phyloP scores from a whole-genome alignment of 2,329 filamentous ascomycete species.

The Rugonectria rugulosa region DNA sequence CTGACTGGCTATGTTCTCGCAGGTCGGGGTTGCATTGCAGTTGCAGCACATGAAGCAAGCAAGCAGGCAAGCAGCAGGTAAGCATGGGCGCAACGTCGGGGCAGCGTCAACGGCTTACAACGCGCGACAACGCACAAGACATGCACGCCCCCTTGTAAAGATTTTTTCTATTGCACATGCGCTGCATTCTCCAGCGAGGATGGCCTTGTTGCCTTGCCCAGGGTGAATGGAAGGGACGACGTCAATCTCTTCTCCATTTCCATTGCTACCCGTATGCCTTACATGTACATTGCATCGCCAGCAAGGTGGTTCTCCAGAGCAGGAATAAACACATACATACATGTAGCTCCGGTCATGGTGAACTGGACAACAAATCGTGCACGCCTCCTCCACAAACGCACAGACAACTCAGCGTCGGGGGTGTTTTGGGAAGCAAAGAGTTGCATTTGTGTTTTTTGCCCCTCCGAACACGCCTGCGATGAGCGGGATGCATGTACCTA shows the following conservation, averaged over 20 bases:
- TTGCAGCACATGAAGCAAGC: neutral
- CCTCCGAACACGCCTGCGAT: neutral
- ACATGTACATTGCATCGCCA: constrained; percentile 1
- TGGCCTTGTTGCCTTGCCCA: neutral
- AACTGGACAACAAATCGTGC: constrained; percentile 17
- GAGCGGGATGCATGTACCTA: neutral
- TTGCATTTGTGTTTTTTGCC: constrained; percentile 6
- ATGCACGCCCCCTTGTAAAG: constrained; percentile 6
- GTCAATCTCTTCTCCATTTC: constrained; percentile 4
- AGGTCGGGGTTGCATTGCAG: constrained; percentile 12
- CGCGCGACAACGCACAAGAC: constrained; percentile 12
- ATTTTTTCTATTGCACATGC: neutral
- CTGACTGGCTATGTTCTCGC: neutral
- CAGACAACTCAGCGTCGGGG: constrained; percentile 42
- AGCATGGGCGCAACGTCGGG: neutral
- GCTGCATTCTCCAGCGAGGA: neutral
- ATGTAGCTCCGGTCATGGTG: neutral
- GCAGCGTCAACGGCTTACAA: constrained; percentile 11
- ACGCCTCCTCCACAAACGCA: constrained; percentile 42
- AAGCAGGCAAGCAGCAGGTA: neutral
- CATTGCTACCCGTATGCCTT: constrained; percentile 6
- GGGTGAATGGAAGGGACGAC: neutral
- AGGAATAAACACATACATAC: neutral
- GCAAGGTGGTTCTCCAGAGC: neutral
- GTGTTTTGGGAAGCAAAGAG: neutral